Base-by-base conservation (phyloP, 1,139 yeast genomes). In the Magnusiomyces ingens region DNA sequence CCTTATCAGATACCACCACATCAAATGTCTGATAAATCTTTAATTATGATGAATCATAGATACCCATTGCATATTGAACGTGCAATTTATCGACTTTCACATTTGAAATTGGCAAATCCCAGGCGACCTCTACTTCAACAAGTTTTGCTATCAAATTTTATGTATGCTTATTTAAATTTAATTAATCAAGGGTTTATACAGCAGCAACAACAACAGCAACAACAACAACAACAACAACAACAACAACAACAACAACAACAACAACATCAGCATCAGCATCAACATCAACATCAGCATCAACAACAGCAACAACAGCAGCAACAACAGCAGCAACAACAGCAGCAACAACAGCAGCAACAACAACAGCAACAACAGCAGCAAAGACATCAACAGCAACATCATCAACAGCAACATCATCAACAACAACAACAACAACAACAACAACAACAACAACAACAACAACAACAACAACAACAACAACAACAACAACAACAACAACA, bases 61-160 rank as follows among this genome's bases (percentile, higher is more conserved):
- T 87, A 88, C 67, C 97, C 98, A 0, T 83, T 93, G 48, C 96
- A 91, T 67, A 95, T 93, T 48, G 99, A 94, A 69, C 77, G 99
- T 47, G 98, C 99, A 1, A 87, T 94, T 53, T 93, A 93, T 68
- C 75, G 99, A 55, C 75, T 94, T 57, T 86, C 96, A 45, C 99
- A 93, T 69, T 73, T 93, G 67, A 93, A 93, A 68, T 75, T 93
- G 60, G 96, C 98, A 43, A 95, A 94, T 66, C 94, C 98, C 1
- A 86, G 89, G 65, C 75, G 98, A 55, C 95, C 95, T 18, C 73
- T 93, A 57, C 77, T 91, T 40, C 97, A 94, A 66, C 99, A 93
- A 67, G 99, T 93, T 1, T 70, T 93, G 51, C 71, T 93, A 60
- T 88, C 96, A 55, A 94, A 94, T 68, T 93, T 93, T 77, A 93